Evolutionary conservation across 1,284 basidiomycete genomes (phyloP), one percentile per base, ranked within the genome.

Genomic region (Austroboletus niveus): DNA sequence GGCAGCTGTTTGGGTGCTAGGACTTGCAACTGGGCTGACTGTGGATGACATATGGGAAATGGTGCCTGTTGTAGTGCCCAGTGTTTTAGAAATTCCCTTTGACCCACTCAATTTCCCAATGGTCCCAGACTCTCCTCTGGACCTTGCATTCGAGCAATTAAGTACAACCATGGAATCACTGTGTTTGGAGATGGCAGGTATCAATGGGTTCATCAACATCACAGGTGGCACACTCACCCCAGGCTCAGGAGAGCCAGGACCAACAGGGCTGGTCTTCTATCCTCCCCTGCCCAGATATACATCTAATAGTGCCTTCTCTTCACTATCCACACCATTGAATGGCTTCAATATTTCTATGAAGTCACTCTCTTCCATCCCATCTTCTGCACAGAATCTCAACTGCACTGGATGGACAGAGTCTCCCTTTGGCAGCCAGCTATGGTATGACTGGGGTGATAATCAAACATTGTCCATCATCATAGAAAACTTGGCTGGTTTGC

Each of bases 341-440:
- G 42, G 51, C 14, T 54, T 48, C 51, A 43, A 54, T 31, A 8
- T 54, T 17, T 48, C 47, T 31, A 39, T 42, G 44, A 43, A 54
- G 14, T 38, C 48, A 6, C 32, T 36, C 5, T 54, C 51, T 6
- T 2, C 39, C n/a, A 29, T 29, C 29, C 29, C 29, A 8, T 6
- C 29, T 29, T 4, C 29, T 8, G 58, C 58, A n/a, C 52, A 29
- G 24, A 49, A 42, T n/a, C 49, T 57, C 17, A 34, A 48, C 49
- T 14, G 10, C 24, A 15, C 34, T 29, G 6, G 48, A 34, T 29
- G 8, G 29, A 8, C 34, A 43, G 22, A 40, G n/a, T 27, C 50
- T 38, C 29, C 30, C 42, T 15, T 40, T 30, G 1, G 29, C 35
- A 10, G 29, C 29, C 29, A 20, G 34, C 15, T 43, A 9, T 43